Evolutionary conservation across 2,329 filamentous ascomycete genomes (phyloP), one percentile per base, ranked within the genome.

Genomic region (Neofusicoccum ribis): DNA sequence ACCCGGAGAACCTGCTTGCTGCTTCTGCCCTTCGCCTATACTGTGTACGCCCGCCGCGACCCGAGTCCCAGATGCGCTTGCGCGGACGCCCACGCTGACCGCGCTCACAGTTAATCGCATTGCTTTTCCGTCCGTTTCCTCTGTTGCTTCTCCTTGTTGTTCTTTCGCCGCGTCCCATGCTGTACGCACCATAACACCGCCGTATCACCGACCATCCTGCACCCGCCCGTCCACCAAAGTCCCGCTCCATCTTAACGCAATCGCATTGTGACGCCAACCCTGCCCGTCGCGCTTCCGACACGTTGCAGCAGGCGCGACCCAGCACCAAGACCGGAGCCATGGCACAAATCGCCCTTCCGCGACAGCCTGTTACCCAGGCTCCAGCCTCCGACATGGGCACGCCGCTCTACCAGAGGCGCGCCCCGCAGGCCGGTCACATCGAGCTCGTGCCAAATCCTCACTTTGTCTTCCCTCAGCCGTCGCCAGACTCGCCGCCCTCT

Each of bases 371-470:
- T 70, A 74, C 75, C 70, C 75, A 77, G 70, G 27, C 69, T 60
- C 61, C 51, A 23, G 43, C 51, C 44, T 73, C 75, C 67, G 68
- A 69, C 46, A 65, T 68, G 46, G 66, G 66, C 46, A 27, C 65
- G 5, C 52, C 59, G 51, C 52, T 68, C 17, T 66, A 64, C 62
- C 59, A 65, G 37, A 49, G 63, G 44, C 62, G 56, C 14, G 15
- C 20, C n/a, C 23, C 27, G 27, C 27, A 31, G 27, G 69, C 69
- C 56, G 74, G 72, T 34, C 71, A 73, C 63, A 71, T 79, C 50
- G 81, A 84, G 67, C 78, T 83, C 68, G 70, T 81, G 31, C 78
- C 79, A 23, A 83, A 83, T 66, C 80, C 80, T 59, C 77, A 81
- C 67, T 83, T 84, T 72, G 78, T 78, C 17, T 84, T 83, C 65